phyloP scores from a whole-genome alignment of 1,139 yeast genomes.

The Chernovozyma aurita region DNA sequence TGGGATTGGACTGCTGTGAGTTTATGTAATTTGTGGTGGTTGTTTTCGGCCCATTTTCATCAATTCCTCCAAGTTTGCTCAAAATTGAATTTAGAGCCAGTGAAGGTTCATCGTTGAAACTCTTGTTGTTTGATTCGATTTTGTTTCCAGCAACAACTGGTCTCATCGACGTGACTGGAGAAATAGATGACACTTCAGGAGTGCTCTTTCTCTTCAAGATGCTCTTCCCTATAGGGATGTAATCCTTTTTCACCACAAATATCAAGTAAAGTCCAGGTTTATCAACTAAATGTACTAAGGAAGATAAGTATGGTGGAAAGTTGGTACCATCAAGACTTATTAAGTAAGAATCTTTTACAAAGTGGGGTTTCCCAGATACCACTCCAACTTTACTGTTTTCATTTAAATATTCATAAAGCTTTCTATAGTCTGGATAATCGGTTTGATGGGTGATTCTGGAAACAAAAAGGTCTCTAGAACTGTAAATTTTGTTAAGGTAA shows the following conservation, averaged over 20 bases:
- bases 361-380: slow-evolving; percentile 41
- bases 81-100: slow-evolving; percentile 17
- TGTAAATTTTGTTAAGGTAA: slow-evolving; percentile 48
- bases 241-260: slow-evolving; percentile 45
- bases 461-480: slow-evolving; percentile 49
- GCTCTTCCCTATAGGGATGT: slow-evolving; percentile 19
- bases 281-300: slow-evolving; percentile 11
- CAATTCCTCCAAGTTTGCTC: slow-evolving; percentile 14
- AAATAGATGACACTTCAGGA: too few relatives aligned
- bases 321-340: slow-evolving; percentile 38
- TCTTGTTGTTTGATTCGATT: slow-evolving; percentile 1
- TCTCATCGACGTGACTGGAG: too few relatives aligned
- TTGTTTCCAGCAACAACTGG: slow-evolving; percentile 1
- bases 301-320: slow-evolving; percentile 25
- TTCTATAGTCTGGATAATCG: slow-evolving; percentile 32
- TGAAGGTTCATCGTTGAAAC: slow-evolving; percentile 2
- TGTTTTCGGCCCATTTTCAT: background rate
- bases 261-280: slow-evolving; percentile 26
- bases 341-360: slow-evolving; percentile 65
- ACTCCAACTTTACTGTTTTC: slow-evolving; percentile 58
- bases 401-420: slow-evolving; percentile 50
- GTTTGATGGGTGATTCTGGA: slow-evolving; percentile 32
- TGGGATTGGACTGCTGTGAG: background rate
- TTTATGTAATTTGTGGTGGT: background rate
- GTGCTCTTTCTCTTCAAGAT: slow-evolving; percentile 16